Percentiles rank a stretch among this genome's conserved stretches.
These are phyloP conservation scores for Ganoderma sinense DNA, from an alignment of 1,284 basidiomycete species.

Conservation along the genomic window DNA sequence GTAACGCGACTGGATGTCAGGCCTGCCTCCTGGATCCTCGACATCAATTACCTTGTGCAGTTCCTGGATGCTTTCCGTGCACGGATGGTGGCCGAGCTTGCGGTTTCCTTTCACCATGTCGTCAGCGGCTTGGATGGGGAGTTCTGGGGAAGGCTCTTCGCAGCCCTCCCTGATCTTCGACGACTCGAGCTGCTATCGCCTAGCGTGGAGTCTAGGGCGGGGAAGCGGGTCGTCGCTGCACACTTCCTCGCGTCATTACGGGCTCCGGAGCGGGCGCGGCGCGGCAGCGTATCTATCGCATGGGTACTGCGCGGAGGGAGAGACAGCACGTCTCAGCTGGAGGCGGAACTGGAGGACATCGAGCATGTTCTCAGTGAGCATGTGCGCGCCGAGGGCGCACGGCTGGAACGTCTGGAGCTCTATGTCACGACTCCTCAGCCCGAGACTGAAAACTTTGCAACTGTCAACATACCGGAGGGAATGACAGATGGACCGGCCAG, in stretches of 20 bases:
- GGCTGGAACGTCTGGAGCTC: neutral
- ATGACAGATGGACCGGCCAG: neutral
- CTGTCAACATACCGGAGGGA: neutral
- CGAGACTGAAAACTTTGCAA: rapidly evolving
- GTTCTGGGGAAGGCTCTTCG: neutral
- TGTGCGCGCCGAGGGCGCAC: neutral
- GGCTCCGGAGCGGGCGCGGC: too few relatives aligned
- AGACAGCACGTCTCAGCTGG: neutral
- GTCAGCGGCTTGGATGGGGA: neutral
- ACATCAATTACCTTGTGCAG: neutral
- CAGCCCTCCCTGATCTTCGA: neutral
- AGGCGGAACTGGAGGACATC: neutral
- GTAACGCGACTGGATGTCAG: neutral
- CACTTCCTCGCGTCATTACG: neutral
- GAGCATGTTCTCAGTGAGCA: neutral
- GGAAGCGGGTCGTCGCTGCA: neutral
- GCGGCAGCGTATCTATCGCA: too few relatives aligned
- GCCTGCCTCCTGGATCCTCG: neutral
- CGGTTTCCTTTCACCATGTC: neutral
- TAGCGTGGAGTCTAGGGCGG: neutral
- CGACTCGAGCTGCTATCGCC: neutral
- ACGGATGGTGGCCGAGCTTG: neutral
- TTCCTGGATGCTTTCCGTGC: neutral
- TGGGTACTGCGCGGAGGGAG: neutral
- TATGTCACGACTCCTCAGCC: neutral